Percentiles rank a stretch among this genome's conserved stretches.
Evolutionary conservation across 169 alveolate genomes (phyloP).

Genomic region (Ichthyophthirius multifiliis): DNA sequence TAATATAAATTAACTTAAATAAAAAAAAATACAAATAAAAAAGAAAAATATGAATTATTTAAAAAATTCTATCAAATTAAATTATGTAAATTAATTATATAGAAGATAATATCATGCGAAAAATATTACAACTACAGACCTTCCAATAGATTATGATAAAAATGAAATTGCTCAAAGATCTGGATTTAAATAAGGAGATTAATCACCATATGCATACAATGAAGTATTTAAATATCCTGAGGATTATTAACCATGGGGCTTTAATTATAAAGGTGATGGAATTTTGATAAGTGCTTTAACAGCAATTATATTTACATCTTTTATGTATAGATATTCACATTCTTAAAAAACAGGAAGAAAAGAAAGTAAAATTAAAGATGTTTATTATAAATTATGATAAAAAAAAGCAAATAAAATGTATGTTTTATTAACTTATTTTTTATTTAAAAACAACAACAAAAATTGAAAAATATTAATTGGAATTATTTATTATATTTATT

Average conservation of each 20-base stretch:
- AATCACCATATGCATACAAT: background rate
- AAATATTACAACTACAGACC: background rate
- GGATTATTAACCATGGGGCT: background rate
- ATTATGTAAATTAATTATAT: too few species aligned
- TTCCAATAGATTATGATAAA: background rate
- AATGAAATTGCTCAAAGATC: too few species aligned
- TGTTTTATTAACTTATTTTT: too few species aligned
- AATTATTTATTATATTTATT: too few species aligned
- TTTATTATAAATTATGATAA: background rate
- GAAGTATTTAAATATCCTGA: background rate
- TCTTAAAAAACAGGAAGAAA: background rate
- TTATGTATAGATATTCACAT: background rate
- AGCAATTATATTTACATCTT: background rate
- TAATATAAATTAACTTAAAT: too few species aligned
- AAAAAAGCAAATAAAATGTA: background rate
- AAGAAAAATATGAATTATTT: too few species aligned
- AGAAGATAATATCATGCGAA: background rate
- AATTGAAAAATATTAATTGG: too few species aligned
- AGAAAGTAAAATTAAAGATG: background rate
- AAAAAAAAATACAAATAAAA: too few species aligned
- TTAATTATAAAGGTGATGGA: conserved; percentile 1
- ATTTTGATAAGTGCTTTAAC: background rate
- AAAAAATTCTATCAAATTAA: too few species aligned
- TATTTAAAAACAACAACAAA: too few species aligned
- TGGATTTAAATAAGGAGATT: background rate